Evolutionary conservation across 257 asterid genomes (phyloP), one percentile per base, ranked within the genome.

Genomic region (Solanum megistacrolobum): DNA sequence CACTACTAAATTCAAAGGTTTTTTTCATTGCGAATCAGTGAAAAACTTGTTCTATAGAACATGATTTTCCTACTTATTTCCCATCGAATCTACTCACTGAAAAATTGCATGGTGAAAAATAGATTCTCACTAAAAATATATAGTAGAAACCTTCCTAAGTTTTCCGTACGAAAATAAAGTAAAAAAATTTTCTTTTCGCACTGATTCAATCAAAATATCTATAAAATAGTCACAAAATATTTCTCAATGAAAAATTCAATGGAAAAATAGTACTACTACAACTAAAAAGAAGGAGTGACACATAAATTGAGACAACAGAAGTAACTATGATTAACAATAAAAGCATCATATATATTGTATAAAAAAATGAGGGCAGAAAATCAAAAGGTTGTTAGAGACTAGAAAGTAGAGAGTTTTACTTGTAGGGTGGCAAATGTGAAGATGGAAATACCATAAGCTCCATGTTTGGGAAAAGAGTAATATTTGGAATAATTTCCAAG

Each of bases 351-450:
- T 43, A 12, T 46, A 46, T 16, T 55, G 4, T 21, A 52, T 52
- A 52, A 16, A 52, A 52, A 20, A 58, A 39, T 58, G 66, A 58
- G n/a, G 9, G 66, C 23, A 21, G 18, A 21, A 35, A 74, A 36
- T 76, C 16, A 76, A 76, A 7, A 41, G 27, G 13, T 78, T 79
- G 29, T 13, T 43, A 9, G 25, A 29, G 25, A 27, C 3, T 43
- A 5, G 83, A 46, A 2, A 27, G 9, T 27, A 5, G 83, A 1
- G 35, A 16, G n/a, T 38, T 43, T 83, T 90, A 94, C 98, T 90
- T 94, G 98, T 32, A 94, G 62, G 6, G 94, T 93, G 4, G 97
- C 48, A 83, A 93, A 92, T 6, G 92, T 90, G 86, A 93, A 94
- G 38, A 95, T 91, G 14, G 89, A 8, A 4, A 90, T 86, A 46